phyloP scores from a whole-genome alignment of 805 yeast genomes.

The Candida endomychidarum region DNA sequence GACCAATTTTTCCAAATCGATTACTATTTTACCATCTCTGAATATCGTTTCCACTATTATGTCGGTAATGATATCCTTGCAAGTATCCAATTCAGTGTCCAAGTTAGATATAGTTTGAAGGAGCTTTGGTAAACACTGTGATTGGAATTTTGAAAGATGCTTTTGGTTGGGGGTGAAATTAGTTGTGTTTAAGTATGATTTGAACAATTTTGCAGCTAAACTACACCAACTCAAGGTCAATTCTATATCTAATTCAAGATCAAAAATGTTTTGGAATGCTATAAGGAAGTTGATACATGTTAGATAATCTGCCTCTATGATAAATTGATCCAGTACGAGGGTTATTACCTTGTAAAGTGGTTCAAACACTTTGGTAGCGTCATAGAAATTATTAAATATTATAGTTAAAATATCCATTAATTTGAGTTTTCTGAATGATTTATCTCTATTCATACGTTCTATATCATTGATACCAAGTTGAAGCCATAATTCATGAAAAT shows the following conservation, averaged over 20 bases:
- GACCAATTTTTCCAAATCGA: conserved; percentile 20
- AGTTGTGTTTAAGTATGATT: conserved; percentile 21
- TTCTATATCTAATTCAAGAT: conserved; percentile 7
- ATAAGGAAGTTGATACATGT: conserved; percentile 26
- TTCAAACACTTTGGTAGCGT: conserved; percentile 14
- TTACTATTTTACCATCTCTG: conserved; percentile 19
- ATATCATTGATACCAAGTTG: conserved; percentile 20
- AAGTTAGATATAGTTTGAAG: conserved; percentile 13
- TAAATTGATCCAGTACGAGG: conserved; percentile 23
- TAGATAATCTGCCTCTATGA: conserved; percentile 32
- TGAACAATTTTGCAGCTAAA: conserved; percentile 23
- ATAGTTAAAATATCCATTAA: conserved; percentile 34
- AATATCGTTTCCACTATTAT: conserved; percentile 16
- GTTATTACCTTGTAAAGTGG: conserved; percentile 20
- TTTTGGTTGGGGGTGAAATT: conserved; percentile 31
- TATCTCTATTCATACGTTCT: conserved; percentile 30
- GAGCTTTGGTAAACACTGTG: conserved; percentile 20
- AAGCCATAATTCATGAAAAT: conserved; percentile 45
- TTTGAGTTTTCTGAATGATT: conserved; percentile 40
- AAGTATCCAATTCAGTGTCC: conserved; percentile 5
- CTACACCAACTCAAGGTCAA: conserved; percentile 24
- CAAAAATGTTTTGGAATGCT: conserved; percentile 17
- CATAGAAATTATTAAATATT: conserved; percentile 12
- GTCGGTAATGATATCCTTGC: conserved; percentile 5
- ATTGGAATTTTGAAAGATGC: conserved; percentile 25